Evolutionary conservation across 2,329 filamentous ascomycete species (phyloP), one percentile per base, ranked within the genome.

Genomic region (Fusarium newnesense): DNA sequence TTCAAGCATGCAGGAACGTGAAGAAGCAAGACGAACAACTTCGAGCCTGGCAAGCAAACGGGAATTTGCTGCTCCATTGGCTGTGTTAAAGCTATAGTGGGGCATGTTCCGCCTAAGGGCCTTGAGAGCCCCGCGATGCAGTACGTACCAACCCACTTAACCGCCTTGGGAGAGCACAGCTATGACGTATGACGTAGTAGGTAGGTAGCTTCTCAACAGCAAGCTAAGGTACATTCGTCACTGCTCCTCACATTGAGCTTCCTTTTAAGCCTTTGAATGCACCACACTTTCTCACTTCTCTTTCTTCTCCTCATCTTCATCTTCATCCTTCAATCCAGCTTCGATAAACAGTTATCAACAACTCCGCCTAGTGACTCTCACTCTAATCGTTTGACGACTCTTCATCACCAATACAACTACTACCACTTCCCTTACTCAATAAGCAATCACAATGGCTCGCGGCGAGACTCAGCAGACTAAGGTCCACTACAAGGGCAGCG

Each of bases 401-500:
- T 57, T 67, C 68, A 32, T 53, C 50, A 65, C 69, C 60, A 50
- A 64, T 62, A 52, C 67, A 61, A 66, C 44, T 39, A 47, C 63
- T 59, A 61, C 60, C 54, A 67, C 64, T 65, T 60, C 58, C 62
- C 64, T 61, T 59, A 59, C 61, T 54, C 60, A 50, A 57, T 70
- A 64, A 58, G 58, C 65, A 59, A 60, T 70, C 83, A 88, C 78
- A 70, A 94, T 94, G 92, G 84, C 90, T 82, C 92, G 92, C 81
- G 93, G 92, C 85, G 92, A 94, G 85, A 87, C 88, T 74, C 81
- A 83, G 69, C 89, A 92, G 83, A 87, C 87, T 85, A 97, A 96
- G 87, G 89, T 97, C 84, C 92, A 96, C 89, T 95, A 90, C 91
- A 93, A 95, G 89, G 94, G 94, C 84, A 81, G 83, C 37, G 88